Conservation (phyloP, 192 early-diverging fungal species). For the Coemansia sp. region DNA sequence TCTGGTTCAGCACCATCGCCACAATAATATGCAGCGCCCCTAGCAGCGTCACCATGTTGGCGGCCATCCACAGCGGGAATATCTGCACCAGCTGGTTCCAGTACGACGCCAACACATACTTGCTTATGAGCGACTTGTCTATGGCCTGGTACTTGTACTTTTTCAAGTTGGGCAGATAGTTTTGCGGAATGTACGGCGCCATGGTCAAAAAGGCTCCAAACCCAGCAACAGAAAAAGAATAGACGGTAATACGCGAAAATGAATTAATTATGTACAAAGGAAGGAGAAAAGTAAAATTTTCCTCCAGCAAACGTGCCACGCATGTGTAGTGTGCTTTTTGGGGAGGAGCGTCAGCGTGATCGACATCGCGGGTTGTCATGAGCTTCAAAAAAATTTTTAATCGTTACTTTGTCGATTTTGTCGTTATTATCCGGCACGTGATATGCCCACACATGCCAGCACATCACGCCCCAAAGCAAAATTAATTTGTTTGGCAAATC, state of each 20-base stretch:
- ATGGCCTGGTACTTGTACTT: conserved; percentile 85
- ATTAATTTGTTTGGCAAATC: neutral
- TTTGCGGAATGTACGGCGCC: conserved; percentile 59
- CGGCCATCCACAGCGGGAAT: conserved; percentile 84
- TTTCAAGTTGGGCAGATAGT: conserved; percentile 67
- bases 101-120: conserved; percentile 78
- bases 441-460: conserved; percentile 4
- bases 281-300: conserved; percentile 3
- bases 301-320: neutral
- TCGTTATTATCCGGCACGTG: neutral
- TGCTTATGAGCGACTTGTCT: conserved; percentile 75
- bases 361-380: neutral
- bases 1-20: conserved; percentile 70
- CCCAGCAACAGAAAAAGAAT: neutral
- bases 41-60: conserved; percentile 88
- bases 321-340: neutral
- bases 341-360: neutral
- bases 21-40: conserved; percentile 77
- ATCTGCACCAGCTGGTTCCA: conserved; percentile 83
- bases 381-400: no score
- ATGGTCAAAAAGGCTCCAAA: conserved; percentile 11
- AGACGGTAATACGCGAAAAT: neutral
- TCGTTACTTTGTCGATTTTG: no score
- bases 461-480: neutral
- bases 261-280: neutral